phyloP scores from a whole-genome alignment of 495 filamentous ascomycete genomes.

The Apiosordaria backusii region DNA sequence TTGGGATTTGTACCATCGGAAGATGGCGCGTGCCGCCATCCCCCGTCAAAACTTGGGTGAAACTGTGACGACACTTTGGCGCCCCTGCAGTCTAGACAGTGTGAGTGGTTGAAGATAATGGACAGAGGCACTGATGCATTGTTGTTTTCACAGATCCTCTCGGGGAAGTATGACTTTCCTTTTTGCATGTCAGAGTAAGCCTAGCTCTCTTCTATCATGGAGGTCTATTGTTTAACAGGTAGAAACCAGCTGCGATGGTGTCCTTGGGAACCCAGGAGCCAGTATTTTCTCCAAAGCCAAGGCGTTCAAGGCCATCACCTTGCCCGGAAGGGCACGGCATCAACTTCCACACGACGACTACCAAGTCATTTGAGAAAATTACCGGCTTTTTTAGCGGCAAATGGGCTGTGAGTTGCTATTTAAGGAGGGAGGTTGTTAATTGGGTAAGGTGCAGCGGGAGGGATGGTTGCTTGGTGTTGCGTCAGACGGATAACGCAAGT shows the following conservation, averaged over 20 bases:
- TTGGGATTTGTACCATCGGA: background rate
- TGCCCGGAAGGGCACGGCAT: constrained; percentile 27
- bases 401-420: background rate
- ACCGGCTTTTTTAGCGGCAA: constrained; percentile 27
- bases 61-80: background rate
- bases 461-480: too few relatives aligned
- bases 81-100: constrained; percentile 5
- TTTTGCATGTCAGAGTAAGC: background rate
- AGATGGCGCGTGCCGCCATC: constrained; percentile 1
- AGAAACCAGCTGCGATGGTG: constrained; percentile 26
- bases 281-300: constrained; percentile 20
- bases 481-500: too few relatives aligned
- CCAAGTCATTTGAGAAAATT: constrained; percentile 30
- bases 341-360: constrained; percentile 29
- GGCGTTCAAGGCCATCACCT: constrained; percentile 25
- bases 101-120: background rate
- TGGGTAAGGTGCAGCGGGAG: background rate
- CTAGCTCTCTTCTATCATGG: constrained; percentile 1
- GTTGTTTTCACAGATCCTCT: constrained; percentile 14
- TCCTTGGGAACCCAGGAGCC: constrained; percentile 11
- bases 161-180: background rate
- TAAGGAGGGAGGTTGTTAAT: background rate
- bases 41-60: background rate
- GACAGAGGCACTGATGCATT: background rate
- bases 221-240: background rate